Conservation (phyloP, 805 yeast genomes). For the Ogataea naganishii region DNA sequence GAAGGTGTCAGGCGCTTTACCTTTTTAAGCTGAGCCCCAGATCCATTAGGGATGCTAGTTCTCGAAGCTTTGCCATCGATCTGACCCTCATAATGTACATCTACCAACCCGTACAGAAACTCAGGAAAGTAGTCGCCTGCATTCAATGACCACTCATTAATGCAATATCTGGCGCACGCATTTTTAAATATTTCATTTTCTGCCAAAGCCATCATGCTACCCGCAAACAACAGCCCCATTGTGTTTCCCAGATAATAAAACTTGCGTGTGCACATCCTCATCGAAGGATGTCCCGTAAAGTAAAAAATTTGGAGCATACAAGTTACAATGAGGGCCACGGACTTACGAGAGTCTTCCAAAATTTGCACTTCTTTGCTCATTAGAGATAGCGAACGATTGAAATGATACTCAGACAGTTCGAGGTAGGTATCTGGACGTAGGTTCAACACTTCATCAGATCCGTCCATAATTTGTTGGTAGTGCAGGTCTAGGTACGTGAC, state of each 20-base stretch:
- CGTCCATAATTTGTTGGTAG: slow-evolving; percentile 12
- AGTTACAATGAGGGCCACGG: slow-evolving; percentile 10
- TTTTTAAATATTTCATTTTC: slow-evolving; percentile 8
- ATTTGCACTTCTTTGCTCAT: slow-evolving; percentile 11
- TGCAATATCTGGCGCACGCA: slow-evolving; percentile 14
- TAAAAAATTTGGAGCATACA: slow-evolving; percentile 14
- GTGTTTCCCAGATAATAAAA: slow-evolving; percentile 13
- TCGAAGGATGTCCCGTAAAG: slow-evolving; percentile 12
- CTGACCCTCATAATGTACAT: slow-evolving; percentile 6
- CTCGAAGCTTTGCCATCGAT: slow-evolving; percentile 1
- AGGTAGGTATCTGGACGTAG: slow-evolving; percentile 9
- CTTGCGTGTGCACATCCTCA: slow-evolving; percentile 8
- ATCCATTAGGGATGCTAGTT: background rate
- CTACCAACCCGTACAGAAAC: slow-evolving; percentile 13
- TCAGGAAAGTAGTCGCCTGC: slow-evolving; percentile 14
- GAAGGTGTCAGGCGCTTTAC: slow-evolving; percentile 6
- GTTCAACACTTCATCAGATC: slow-evolving; percentile 12
- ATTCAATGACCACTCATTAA: slow-evolving; percentile 11
- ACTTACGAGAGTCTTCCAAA: slow-evolving; percentile 8
- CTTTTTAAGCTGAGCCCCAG: slow-evolving; percentile 1
- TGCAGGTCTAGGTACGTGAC: slow-evolving; percentile 12
- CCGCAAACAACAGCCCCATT: slow-evolving; percentile 11
- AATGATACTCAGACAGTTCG: slow-evolving; percentile 14
- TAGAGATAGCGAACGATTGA: slow-evolving; percentile 12
- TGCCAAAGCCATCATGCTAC: slow-evolving; percentile 7